These are phyloP conservation scores for Pythium dissotocum DNA, from an alignment of 352 stramenopile genomes.

Conservation along the genomic window DNA sequence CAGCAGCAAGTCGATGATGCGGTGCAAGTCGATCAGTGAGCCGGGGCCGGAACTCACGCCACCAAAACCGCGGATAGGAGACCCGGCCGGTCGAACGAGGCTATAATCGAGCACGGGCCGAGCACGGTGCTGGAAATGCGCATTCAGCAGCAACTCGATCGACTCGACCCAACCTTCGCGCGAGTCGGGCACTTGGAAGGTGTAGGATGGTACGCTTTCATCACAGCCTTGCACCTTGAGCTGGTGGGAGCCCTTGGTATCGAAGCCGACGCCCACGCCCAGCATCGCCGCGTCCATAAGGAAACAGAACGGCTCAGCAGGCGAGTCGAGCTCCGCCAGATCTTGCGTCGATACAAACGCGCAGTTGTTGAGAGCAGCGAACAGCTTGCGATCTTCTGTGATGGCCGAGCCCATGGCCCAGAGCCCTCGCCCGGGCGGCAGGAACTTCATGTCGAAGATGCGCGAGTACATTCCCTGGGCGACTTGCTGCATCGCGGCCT, in stretches of 20 bases:
- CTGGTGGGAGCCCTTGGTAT: conserved; percentile 87
- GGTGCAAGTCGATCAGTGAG: conserved; percentile 76
- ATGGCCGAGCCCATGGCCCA: conserved; percentile 94
- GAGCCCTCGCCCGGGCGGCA: conserved; percentile 90
- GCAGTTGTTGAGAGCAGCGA: conserved; percentile 93
- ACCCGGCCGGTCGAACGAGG: conserved; percentile 75
- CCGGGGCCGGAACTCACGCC: conserved; percentile 86
- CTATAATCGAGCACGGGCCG: conserved; percentile 80
- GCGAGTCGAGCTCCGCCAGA: conserved; percentile 50
- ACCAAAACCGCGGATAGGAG: conserved; percentile 90
- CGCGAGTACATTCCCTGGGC: conserved; percentile 91
- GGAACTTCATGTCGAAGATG: conserved; percentile 95
- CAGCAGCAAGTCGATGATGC: conserved; percentile 57
- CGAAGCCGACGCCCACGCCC: conserved; percentile 92
- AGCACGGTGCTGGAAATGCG: conserved; percentile 68
- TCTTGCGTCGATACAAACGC: conserved; percentile 91
- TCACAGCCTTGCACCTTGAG: conserved; percentile 44
- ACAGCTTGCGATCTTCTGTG: conserved; percentile 82
- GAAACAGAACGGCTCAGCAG: conserved; percentile 90
- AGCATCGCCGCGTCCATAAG: conserved; percentile 96
- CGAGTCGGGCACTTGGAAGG: conserved; percentile 56
- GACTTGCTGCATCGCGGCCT: conserved; percentile 38
- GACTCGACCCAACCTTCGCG: conserved; percentile 89
- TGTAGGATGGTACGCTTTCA: conserved; percentile 17
- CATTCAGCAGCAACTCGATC: conserved; percentile 77